Percentiles rank a stretch among this genome's conserved stretches.
Conservation (phyloP, 2,329 filamentous ascomycete species). For the Fusarium buxicola region DNA sequence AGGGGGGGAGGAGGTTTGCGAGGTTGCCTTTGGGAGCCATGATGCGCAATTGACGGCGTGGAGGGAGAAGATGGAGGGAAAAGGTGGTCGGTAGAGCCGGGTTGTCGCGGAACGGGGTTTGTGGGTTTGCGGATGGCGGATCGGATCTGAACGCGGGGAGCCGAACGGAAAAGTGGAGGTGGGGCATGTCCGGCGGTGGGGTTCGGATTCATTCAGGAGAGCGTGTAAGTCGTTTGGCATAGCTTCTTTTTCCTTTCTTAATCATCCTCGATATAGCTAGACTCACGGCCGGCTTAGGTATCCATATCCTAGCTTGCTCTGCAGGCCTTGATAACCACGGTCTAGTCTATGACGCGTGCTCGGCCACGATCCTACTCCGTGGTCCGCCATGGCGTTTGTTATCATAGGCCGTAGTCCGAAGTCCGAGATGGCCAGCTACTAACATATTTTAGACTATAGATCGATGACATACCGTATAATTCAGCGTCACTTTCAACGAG, state of each 20-base stretch:
- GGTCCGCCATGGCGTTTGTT: background rate
- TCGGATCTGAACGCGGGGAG: conserved; percentile 14
- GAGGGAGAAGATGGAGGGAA: background rate
- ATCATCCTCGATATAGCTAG: too few relatives aligned
- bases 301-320: too few relatives aligned
- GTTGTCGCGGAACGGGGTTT: conserved; percentile 9
- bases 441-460: too few relatives aligned
- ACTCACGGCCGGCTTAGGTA: too few relatives aligned
- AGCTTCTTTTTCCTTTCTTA: background rate
- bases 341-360: background rate
- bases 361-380: background rate
- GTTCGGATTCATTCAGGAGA: conserved; percentile 9
- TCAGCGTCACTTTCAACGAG: too few relatives aligned
- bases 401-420: background rate
- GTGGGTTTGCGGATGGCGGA: conserved; percentile 32
- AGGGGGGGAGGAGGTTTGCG: conserved; percentile 81
- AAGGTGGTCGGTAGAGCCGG: conserved; percentile 9
- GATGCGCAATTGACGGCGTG: background rate
- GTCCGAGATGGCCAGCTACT: background rate
- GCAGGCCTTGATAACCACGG: background rate
- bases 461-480: too few relatives aligned
- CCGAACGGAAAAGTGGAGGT: conserved; percentile 36
- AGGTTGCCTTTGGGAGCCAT: conserved; percentile 56
- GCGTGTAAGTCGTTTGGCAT: background rate
- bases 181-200: conserved; percentile 27